Conservation (phyloP, 2,329 filamentous ascomycete genomes). For the Aspergillus unguis region DNA sequence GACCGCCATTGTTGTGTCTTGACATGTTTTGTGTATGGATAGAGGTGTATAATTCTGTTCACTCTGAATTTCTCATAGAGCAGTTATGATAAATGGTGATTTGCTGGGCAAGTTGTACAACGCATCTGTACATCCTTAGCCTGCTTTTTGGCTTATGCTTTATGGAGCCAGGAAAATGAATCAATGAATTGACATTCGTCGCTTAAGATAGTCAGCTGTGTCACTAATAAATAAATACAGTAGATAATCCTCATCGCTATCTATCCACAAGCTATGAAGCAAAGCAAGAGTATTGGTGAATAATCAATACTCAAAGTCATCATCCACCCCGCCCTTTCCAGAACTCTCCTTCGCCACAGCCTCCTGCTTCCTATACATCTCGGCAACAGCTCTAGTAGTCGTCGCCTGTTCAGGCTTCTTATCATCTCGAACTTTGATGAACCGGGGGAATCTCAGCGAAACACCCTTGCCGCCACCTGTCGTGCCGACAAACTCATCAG, state of each 20-base stretch:
- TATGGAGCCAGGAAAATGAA: not conserved
- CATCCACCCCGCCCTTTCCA: conserved; percentile 85
- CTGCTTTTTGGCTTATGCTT: not conserved
- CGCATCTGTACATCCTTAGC: not conserved
- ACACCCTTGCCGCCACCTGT: conserved; percentile 72
- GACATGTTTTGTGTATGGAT: not conserved
- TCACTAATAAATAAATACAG: too few relatives aligned
- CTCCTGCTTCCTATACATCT: conserved; percentile 97
- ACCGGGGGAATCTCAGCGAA: conserved; percentile 84
- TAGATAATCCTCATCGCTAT: too few relatives aligned
- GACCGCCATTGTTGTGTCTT: not conserved
- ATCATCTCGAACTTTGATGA: conserved; percentile 87
- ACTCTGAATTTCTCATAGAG: too few relatives aligned
- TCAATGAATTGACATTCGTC: not conserved
- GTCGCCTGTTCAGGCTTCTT: conserved; percentile 95
- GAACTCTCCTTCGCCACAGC: conserved; percentile 79
- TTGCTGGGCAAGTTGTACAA: too few relatives aligned
- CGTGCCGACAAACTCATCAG: conserved; percentile 71
- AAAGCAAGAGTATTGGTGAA: not conserved
- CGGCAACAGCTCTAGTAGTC: conserved; percentile 76
- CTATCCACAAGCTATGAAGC: not conserved
- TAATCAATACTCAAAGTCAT: conserved; percentile 89
- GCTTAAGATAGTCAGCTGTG: too few relatives aligned
- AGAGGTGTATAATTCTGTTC: not conserved
- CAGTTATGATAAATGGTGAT: too few relatives aligned